Conservation (phyloP, 106 monocot genomes). For the Xerophyta viscosa region DNA sequence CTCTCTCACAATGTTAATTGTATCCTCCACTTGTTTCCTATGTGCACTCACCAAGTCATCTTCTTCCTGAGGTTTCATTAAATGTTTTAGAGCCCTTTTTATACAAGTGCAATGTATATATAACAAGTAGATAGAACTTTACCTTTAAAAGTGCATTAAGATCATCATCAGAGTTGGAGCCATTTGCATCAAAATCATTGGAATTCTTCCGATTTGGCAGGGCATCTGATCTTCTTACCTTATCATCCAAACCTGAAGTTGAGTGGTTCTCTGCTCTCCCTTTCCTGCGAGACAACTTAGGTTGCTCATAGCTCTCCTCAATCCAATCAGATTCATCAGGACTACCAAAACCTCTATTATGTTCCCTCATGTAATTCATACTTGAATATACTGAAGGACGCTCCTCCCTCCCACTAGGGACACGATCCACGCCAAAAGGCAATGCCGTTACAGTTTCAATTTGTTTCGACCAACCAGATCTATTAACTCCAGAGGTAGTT, state of each 20-base stretch:
- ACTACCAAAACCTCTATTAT: constrained; percentile 21
- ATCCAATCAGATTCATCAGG: constrained; percentile 32
- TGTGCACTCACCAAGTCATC: constrained; percentile 91
- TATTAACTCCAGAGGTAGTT: constrained; percentile 24
- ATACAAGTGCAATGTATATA: neutral
- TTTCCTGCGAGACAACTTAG: constrained; percentile 22
- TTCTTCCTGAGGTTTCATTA: constrained; percentile 55
- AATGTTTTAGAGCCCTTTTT: neutral
- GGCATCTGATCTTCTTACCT: constrained; percentile 15
- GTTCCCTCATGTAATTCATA: constrained; percentile 31
- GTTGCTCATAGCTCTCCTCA: constrained; percentile 35
- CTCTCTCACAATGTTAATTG: constrained; percentile 76
- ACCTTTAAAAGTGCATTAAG: constrained; percentile 77
- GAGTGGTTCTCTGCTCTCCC: constrained; percentile 26
- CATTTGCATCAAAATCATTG: constrained; percentile 24
- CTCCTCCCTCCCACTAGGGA: constrained; percentile 29
- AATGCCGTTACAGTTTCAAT: constrained; percentile 30
- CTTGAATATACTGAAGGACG: constrained; percentile 11
- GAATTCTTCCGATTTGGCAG: constrained; percentile 26
- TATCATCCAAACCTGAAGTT: constrained; percentile 24
- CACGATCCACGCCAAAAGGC: constrained; percentile 21
- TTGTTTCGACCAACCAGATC: constrained; percentile 67
- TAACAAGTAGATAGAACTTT: neutral
- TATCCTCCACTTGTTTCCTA: constrained; percentile 77
- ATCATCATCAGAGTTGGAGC: constrained; percentile 42